A percentile compares a stretch with the other conserved stretches of the same genome.
phyloP scores from a whole-genome alignment of 345 rosid genomes.

The Pistacia integerrima region DNA sequence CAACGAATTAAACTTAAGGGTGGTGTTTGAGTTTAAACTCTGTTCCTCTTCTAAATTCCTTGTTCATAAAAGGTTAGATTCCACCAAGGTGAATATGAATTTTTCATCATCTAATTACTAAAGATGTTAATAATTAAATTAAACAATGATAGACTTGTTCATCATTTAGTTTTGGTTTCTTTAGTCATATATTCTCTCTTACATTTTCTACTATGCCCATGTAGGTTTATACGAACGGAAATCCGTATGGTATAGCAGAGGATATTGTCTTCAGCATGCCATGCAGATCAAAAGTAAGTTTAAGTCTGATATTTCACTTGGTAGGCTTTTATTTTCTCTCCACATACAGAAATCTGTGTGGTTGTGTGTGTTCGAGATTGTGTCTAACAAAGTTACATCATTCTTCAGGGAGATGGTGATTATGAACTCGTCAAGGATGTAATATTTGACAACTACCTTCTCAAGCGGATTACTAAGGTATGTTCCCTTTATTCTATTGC shows the following conservation, averaged over 20 bases:
- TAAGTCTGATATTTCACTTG: neutral
- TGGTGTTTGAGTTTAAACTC: neutral
- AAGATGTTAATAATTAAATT: too few relatives aligned
- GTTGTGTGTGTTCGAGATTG: neutral
- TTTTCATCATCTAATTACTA: too few relatives aligned
- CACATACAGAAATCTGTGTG: neutral
- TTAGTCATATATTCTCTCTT: neutral
- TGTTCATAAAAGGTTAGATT: neutral
- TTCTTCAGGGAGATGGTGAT: constrained; percentile 88
- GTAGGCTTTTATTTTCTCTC: neutral
- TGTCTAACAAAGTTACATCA: constrained; percentile 2
- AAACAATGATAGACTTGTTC: neutral
- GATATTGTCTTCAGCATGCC: constrained; percentile 97
- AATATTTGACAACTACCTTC: constrained; percentile 81
- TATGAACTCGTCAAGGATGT: constrained; percentile 90
- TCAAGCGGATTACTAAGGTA: constrained; percentile 80
- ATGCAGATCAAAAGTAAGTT: constrained; percentile 85
- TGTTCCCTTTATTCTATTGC: neutral
- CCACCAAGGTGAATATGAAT: neutral
- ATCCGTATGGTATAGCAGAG: constrained; percentile 86
- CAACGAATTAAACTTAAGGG: neutral
- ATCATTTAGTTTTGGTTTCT: neutral
- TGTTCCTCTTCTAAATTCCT: neutral
- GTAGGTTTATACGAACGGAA: constrained; percentile 87
- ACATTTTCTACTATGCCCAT: constrained; percentile 8